Percentiles rank a stretch among this genome's conserved stretches.
phyloP scores from a whole-genome alignment of 441 rosid genomes.

The Codiaeum variegatum region DNA sequence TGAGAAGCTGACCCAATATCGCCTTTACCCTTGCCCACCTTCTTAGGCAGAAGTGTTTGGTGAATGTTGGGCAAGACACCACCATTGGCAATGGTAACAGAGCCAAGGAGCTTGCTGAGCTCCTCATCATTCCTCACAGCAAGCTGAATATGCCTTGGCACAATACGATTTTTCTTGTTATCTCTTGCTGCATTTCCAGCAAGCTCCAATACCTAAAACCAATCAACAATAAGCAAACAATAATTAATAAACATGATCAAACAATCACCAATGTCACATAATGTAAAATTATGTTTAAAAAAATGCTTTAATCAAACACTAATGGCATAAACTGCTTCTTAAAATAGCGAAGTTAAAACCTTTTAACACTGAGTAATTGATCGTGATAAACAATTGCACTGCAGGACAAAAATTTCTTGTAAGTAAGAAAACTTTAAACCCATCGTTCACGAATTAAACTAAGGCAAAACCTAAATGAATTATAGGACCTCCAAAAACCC shows the following conservation, averaged over 20 bases:
- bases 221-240: not conserved
- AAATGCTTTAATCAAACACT: too few species aligned
- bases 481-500: not conserved
- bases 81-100: slow-evolving; percentile 76
- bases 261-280: too few species aligned
- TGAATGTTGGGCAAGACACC: slow-evolving; percentile 82
- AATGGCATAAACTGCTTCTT: not conserved
- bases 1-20: slow-evolving; percentile 82
- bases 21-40: slow-evolving; percentile 51
- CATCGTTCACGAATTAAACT: not conserved
- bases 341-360: not conserved
- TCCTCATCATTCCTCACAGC: slow-evolving; percentile 82
- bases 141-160: slow-evolving; percentile 75
- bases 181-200: slow-evolving; percentile 85
- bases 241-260: not conserved
- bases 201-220: slow-evolving; percentile 56
- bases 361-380: not conserved
- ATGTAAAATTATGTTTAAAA: too few species aligned
- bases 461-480: not conserved
- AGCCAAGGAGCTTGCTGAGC: slow-evolving; percentile 64
- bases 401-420: too few species aligned
- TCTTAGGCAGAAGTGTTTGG: slow-evolving; percentile 57
- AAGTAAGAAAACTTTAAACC: not conserved
- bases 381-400: not conserved
- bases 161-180: slow-evolving; percentile 69